phyloP scores from a whole-genome alignment of 2,329 filamentous ascomycete genomes.

The Nemania serpens region DNA sequence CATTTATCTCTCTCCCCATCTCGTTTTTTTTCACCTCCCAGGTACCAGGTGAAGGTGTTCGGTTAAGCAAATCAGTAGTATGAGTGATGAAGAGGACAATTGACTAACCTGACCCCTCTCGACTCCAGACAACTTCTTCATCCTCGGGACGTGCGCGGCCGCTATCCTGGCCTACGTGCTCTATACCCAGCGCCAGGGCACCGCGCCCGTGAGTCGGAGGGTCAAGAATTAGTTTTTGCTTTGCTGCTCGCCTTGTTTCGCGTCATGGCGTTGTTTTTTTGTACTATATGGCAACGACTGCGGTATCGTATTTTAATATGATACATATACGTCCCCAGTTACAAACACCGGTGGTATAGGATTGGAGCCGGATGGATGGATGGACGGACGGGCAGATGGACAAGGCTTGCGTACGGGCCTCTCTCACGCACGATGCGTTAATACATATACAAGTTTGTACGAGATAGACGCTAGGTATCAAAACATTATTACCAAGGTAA shows the following conservation, averaged over 20 bases:
- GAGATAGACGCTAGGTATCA: no score
- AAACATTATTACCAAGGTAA: not conserved
- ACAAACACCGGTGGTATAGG: not conserved
- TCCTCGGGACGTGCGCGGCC: slow-evolving; percentile 40
- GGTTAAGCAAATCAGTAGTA: not conserved
- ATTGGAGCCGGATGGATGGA: not conserved
- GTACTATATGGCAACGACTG: not conserved
- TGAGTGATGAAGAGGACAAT: not conserved
- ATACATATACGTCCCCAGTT: not conserved
- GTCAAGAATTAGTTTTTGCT: slow-evolving; percentile 33
- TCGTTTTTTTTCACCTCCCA: not conserved
- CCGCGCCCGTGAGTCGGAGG: slow-evolving; percentile 32
- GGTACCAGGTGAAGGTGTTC: not conserved
- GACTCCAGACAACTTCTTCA: slow-evolving; percentile 40
- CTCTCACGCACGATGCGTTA: no score
- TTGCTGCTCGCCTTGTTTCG: not conserved
- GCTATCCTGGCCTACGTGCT: slow-evolving; percentile 39
- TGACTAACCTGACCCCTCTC: not conserved
- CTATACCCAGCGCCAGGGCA: slow-evolving; percentile 38
- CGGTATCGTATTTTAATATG: not conserved
- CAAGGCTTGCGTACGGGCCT: no score
- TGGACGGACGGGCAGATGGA: not conserved
- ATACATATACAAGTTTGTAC: no score
- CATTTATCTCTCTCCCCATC: not conserved
- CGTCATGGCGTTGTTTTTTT: not conserved